Base-by-base conservation (phyloP, 169 alveolate species). In the Hepatocystis sp. region DNA sequence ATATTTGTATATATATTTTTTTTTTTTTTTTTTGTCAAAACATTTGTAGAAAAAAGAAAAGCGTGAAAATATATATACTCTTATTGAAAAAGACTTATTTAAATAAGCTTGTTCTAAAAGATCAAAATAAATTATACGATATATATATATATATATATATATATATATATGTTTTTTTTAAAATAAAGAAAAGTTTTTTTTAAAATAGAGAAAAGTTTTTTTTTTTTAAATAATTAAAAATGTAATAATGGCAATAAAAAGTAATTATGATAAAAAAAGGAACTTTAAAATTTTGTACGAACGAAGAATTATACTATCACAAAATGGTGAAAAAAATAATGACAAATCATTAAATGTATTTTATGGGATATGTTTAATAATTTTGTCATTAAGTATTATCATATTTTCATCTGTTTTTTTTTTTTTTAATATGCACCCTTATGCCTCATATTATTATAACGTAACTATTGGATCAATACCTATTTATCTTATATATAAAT, bases 341-440 rank as follows among this genome's bases (percentile, higher is more conserved):
- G 88, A 76, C 32, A 56, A 44, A 46, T 76, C 88, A n/a, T 58
- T 76, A 40, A 36, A 58, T 13, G 64, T 55, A 32, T 76, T 76
- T 42, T 76, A 76, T 58, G 88, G 88, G 2, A 47, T 76, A 51
- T 76, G 88, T 36, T 63, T 76, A 51, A 76, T 76, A 10, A 19
- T 39, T 13, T 63, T 76, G 28, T 76, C 88, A 10, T 8, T 46
- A n/a, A 36, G 25, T 7, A 58, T 34, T 25, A 25, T 76, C 28
- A 42, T 63, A 21, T 42, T 76, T 36, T 58, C 88, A 7, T 42
- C 78, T 21, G 11, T 76, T 32, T 76, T 76, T 49, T 71, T 76
- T 76, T 76, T 76, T 36, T 76, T 76, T 32, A 63, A 60, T 32
- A 76, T 76, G 88, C 88, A 76, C 46, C 88, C 88, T n/a, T 76